A percentile compares a stretch with the other conserved stretches of the same genome.
Evolutionary conservation across 129 eudicot species (phyloP).

Genomic region (Helianthus tuberosus): DNA sequence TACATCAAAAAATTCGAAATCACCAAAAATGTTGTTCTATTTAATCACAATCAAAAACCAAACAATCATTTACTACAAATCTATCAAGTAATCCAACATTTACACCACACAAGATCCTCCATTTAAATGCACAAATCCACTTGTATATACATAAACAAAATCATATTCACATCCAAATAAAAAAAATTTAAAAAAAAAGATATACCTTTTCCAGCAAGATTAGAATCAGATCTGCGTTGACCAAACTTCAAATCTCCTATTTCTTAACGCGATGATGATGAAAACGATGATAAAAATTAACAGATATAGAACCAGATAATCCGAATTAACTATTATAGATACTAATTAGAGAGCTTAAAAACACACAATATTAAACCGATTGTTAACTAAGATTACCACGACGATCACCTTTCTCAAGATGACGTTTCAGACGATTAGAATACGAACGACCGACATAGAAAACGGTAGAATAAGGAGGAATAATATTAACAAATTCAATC

Average conservation of each 20-base stretch:
- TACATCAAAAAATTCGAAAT: neutral
- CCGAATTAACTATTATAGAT: conserved; percentile 14
- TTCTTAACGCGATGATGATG: conserved; percentile 4
- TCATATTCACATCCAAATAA: neutral
- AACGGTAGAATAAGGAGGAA: conserved; percentile 39
- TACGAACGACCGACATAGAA: conserved; percentile 55
- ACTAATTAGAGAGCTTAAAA: conserved; percentile 9
- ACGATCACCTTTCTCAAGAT: conserved; percentile 84
- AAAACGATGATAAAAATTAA: neutral
- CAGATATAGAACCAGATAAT: conserved; percentile 7
- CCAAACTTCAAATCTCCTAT: conserved; percentile 17
- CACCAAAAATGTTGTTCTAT: neutral
- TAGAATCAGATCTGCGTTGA: conserved; percentile 20
- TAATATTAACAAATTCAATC: conserved; percentile 31
- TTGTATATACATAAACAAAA: conserved; percentile 9
- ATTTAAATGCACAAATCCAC: conserved; percentile 9
- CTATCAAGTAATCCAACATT: neutral
- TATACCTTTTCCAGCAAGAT: conserved; percentile 20
- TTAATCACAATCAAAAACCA: conserved; percentile 3
- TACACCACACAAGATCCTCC: neutral
- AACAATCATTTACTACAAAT: neutral
- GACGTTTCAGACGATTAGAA: conserved; percentile 87
- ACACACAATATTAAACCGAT: conserved; percentile 9
- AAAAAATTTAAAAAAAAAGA: neutral
- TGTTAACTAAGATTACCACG: conserved; percentile 99